phyloP scores from a whole-genome alignment of 176 grass and related monocot genomes.

The Eragrostis nindensis region DNA sequence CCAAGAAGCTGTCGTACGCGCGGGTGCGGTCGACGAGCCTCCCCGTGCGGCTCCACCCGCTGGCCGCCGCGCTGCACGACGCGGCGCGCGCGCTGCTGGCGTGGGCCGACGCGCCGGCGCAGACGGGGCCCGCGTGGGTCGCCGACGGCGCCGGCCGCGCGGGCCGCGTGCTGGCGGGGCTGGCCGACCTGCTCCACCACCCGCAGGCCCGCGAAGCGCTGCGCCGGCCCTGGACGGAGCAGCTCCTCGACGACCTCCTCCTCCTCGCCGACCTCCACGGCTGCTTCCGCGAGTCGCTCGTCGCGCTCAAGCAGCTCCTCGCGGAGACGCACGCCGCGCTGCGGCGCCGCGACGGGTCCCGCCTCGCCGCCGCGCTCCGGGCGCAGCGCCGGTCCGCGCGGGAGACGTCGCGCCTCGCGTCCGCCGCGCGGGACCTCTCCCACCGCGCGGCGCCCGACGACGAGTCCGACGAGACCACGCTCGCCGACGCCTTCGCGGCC shows the following conservation, averaged over 20 bases:
- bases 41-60: slow-evolving; percentile 64
- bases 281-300: slow-evolving; percentile 50
- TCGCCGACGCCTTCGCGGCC: slow-evolving; percentile 47
- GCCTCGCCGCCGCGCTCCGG: slow-evolving; percentile 50
- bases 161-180: not conserved
- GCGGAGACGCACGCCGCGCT: slow-evolving; percentile 53
- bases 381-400: slow-evolving; percentile 53
- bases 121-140: slow-evolving; percentile 43
- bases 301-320: slow-evolving; percentile 45
- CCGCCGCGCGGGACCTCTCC: slow-evolving; percentile 49
- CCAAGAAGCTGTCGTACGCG: slow-evolving; percentile 60
- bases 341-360: slow-evolving; percentile 44
- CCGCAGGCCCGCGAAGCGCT: slow-evolving; percentile 65
- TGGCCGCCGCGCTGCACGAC: slow-evolving; percentile 58
- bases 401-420: slow-evolving; percentile 41
- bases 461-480: slow-evolving; percentile 47
- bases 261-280: slow-evolving; percentile 51
- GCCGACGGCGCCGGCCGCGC: slow-evolving; percentile 36
- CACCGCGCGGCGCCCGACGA: slow-evolving; percentile 32
- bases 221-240: slow-evolving; percentile 39
- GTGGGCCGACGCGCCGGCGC: slow-evolving; percentile 43
- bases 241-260: slow-evolving; percentile 65
- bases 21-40: slow-evolving; percentile 57
- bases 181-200: slow-evolving; percentile 56
- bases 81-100: slow-evolving; percentile 42